A percentile compares a stretch with the other conserved stretches of the same genome.
These are phyloP conservation scores for Schizonepeta tenuifolia DNA, from an alignment of 257 asterid species.

Conservation along the genomic window DNA sequence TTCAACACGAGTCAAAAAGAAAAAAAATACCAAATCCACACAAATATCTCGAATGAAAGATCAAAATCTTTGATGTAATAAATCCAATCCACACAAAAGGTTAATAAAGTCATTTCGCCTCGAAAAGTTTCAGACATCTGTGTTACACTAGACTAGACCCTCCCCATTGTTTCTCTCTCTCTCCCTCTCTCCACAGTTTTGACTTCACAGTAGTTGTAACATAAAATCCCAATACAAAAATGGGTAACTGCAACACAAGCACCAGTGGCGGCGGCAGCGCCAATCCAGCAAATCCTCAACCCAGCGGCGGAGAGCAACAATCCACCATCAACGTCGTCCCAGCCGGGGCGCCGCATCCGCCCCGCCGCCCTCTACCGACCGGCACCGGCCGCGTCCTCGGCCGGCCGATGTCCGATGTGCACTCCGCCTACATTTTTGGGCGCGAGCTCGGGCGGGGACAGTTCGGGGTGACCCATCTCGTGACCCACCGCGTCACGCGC, in stretches of 20 bases:
- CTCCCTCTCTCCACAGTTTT: conserved; percentile 21
- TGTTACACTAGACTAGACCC: too few species aligned
- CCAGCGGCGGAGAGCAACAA: conserved; percentile 21
- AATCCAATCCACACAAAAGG: neutral
- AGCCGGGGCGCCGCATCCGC: conserved; percentile 62
- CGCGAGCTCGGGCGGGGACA: conserved; percentile 94
- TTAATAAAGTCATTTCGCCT: conserved; percentile 20
- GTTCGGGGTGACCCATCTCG: conserved; percentile 84
- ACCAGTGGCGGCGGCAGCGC: conserved; percentile 48
- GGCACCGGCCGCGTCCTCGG: conserved; percentile 77
- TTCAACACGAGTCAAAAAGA: too few species aligned
- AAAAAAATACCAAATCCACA: too few species aligned
- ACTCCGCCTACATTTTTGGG: conserved; percentile 65
- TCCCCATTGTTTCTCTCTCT: neutral
- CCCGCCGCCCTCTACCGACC: conserved; percentile 64
- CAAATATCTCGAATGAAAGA: neutral
- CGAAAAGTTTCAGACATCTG: conserved; percentile 12
- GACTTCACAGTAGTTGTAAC: conserved; percentile 42
- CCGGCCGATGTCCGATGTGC: conserved; percentile 74
- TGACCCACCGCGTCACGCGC: conserved; percentile 64
- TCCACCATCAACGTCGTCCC: conserved; percentile 55
- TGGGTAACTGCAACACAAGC: conserved; percentile 74
- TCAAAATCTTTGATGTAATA: neutral
- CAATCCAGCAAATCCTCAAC: conserved; percentile 36
- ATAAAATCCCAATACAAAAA: conserved; percentile 34